Evolutionary conservation across 257 asterid species (phyloP).

Genomic region (Solanum piurae): DNA sequence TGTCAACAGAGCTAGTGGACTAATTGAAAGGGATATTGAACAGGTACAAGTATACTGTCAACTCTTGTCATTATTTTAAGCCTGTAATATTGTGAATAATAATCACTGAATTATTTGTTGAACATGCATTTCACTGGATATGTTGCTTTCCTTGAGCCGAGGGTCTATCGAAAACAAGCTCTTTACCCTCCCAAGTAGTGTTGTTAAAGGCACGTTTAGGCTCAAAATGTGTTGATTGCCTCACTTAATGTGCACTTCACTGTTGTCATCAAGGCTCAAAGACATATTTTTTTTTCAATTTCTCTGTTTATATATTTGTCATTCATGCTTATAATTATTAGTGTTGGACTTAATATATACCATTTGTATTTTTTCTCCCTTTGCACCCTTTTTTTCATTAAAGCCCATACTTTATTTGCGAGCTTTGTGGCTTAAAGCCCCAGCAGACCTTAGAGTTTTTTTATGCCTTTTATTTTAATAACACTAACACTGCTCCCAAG

Average conservation of each 20-base stretch:
- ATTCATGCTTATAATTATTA: too few relatives aligned
- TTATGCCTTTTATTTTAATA: neutral
- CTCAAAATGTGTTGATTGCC: neutral
- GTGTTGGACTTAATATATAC: neutral
- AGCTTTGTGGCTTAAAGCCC: neutral
- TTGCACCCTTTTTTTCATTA: neutral
- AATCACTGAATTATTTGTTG: neutral
- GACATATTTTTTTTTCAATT: neutral
- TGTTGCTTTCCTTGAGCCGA: neutral
- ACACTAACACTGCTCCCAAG: neutral
- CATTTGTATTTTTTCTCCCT: neutral
- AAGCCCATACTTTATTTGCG: neutral
- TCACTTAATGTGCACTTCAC: neutral
- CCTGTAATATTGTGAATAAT: neutral
- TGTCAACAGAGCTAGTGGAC: slow-evolving; percentile 46
- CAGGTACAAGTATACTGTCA: slow-evolving; percentile 33
- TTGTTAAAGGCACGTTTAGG: neutral
- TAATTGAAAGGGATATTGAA: slow-evolving; percentile 66
- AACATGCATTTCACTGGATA: neutral
- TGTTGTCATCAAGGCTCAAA: neutral
- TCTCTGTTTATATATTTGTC: neutral
- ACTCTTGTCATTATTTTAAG: neutral
- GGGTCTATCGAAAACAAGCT: neutral
- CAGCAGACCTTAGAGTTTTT: neutral
- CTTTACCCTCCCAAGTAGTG: neutral